phyloP scores from a whole-genome alignment of 2,329 filamentous ascomycete species.

The Ilyonectria mors-panacis region DNA sequence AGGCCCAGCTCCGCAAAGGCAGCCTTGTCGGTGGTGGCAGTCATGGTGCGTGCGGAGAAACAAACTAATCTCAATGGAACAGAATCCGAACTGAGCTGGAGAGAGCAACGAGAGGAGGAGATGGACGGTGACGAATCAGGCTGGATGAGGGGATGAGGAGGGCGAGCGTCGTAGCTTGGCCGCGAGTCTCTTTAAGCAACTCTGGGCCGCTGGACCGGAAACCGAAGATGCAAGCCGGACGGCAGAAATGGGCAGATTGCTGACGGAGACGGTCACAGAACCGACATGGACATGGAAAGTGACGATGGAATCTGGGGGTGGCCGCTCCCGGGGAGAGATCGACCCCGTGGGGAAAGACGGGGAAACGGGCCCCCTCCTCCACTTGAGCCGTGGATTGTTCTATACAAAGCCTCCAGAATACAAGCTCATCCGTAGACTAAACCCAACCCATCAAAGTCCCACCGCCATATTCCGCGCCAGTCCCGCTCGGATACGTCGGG shows the following conservation, averaged over 20 bases:
- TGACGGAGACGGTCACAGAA: too few species aligned
- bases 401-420: too few species aligned
- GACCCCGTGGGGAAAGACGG: background rate
- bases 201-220: background rate
- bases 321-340: too few species aligned
- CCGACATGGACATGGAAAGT: too few species aligned
- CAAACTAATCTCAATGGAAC: background rate
- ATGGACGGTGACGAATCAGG: slow-evolving; percentile 16
- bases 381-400: slow-evolving; percentile 8
- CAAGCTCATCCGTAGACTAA: too few species aligned
- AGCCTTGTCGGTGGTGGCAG: slow-evolving; percentile 19
- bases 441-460: background rate
- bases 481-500: slow-evolving; percentile 25
- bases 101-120: background rate
- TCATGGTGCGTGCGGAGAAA: slow-evolving; percentile 4
- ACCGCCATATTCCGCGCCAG: background rate
- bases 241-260: background rate
- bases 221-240: background rate
- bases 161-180: slow-evolving; percentile 2
- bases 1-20: slow-evolving; percentile 20
- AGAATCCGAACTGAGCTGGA: background rate
- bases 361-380: slow-evolving; percentile 18
- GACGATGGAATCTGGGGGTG: too few species aligned
- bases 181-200: slow-evolving; percentile 16
- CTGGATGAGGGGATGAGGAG: background rate